These are phyloP conservation scores for Metarhizium anisopliae DNA, from an alignment of 2,329 filamentous ascomycete genomes.

Conservation along the genomic window DNA sequence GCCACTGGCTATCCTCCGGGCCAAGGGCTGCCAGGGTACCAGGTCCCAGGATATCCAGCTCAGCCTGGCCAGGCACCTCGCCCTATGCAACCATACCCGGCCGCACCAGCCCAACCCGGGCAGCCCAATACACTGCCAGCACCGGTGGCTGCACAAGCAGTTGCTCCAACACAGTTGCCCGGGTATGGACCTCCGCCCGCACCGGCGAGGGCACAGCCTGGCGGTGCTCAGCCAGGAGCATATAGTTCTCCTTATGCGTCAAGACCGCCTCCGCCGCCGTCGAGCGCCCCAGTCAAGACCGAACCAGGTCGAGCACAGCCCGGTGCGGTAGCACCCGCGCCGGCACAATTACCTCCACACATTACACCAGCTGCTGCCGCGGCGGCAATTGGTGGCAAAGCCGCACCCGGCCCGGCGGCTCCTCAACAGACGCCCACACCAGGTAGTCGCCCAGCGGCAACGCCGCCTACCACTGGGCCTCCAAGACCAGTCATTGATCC, in stretches of 20 bases:
- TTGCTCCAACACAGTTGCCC: slow-evolving; percentile 24
- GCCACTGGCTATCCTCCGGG: slow-evolving; percentile 22
- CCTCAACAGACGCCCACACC: slow-evolving; percentile 9
- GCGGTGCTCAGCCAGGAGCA: slow-evolving; percentile 20
- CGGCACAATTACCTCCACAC: slow-evolving; percentile 11
- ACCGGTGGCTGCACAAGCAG: slow-evolving; percentile 17
- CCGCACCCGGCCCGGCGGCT: slow-evolving; percentile 8
- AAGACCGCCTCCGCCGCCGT: slow-evolving; percentile 22
- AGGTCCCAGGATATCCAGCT: slow-evolving; percentile 22
- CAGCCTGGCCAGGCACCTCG: slow-evolving; percentile 20
- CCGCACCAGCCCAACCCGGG: slow-evolving; percentile 8
- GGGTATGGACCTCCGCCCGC: slow-evolving; percentile 27
- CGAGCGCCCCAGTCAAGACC: slow-evolving; percentile 17
- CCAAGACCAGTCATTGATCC: slow-evolving; percentile 33
- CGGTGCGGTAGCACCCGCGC: slow-evolving; percentile 2
- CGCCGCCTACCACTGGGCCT: slow-evolving; percentile 17
- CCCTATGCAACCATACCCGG: slow-evolving; percentile 20
- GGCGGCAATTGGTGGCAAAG: background rate
- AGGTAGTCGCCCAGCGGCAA: slow-evolving; percentile 15
- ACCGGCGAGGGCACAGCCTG: slow-evolving; percentile 23
- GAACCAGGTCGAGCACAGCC: slow-evolving; percentile 17
- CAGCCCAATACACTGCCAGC: slow-evolving; percentile 11
- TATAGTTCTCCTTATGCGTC: slow-evolving; percentile 30
- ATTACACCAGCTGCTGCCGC: slow-evolving; percentile 5
- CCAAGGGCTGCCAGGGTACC: slow-evolving; percentile 26